Evolutionary conservation across 192 early-diverging fungal genomes (phyloP).

Genomic region (Backusella circina): DNA sequence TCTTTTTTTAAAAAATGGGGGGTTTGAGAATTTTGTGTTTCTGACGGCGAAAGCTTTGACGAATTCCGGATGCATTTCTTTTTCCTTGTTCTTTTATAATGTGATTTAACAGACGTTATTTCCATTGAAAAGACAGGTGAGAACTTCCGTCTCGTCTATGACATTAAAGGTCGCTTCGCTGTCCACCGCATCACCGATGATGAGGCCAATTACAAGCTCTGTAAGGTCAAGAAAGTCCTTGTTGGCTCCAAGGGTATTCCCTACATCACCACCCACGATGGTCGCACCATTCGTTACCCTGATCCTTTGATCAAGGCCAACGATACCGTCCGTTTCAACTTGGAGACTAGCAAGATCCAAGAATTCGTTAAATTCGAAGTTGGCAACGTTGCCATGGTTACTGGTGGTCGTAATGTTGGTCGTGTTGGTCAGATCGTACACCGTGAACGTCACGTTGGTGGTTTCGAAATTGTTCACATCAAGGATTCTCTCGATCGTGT

Average conservation of each 20-base stretch:
- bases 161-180: slow-evolving; percentile 99
- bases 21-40: slow-evolving; percentile 2
- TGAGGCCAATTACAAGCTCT: slow-evolving; percentile 99
- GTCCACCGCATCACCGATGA: slow-evolving; percentile 98
- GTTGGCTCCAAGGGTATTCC: slow-evolving; percentile 95
- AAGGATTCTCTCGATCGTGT: slow-evolving; percentile 93
- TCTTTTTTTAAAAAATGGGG: slow-evolving; percentile 12
- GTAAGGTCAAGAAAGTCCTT: slow-evolving; percentile 96
- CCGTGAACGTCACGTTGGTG: slow-evolving; percentile 95
- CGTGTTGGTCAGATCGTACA: slow-evolving; percentile 95
- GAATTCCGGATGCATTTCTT: slow-evolving; percentile 26
- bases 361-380: slow-evolving; percentile 96
- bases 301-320: slow-evolving; percentile 99
- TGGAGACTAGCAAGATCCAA: slow-evolving; percentile 88
- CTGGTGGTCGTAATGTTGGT: slow-evolving; percentile 98
- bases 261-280: slow-evolving; percentile 97
- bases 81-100: neutral
- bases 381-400: slow-evolving; percentile 95
- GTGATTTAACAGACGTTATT: slow-evolving; percentile 69
- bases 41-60: slow-evolving; percentile 25
- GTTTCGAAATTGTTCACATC: slow-evolving; percentile 99
- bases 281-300: slow-evolving; percentile 99
- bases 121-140: slow-evolving; percentile 95
- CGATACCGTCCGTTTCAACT: slow-evolving; percentile 97
- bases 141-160: slow-evolving; percentile 99